phyloP scores from a whole-genome alignment of 148 eudicot genomes.

The Amaranthus cruentus region DNA sequence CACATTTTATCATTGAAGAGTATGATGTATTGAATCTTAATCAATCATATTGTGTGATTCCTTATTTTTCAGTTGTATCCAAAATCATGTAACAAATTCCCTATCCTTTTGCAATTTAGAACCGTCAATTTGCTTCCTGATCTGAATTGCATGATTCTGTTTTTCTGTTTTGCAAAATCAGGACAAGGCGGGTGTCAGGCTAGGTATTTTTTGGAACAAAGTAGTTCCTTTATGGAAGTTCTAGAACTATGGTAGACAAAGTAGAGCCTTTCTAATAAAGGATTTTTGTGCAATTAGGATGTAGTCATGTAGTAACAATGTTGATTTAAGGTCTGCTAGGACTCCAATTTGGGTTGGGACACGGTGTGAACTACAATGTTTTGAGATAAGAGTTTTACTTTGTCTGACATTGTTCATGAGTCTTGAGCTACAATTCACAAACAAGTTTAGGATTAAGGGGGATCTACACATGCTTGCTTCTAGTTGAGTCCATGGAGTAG shows the following conservation, averaged over 20 bases:
- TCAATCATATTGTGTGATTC: not conserved
- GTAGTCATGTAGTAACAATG: too few species aligned
- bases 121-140: not conserved
- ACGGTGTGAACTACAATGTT: not conserved
- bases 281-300: too few species aligned
- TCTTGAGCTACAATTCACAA: not conserved
- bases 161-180: not conserved
- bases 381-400: not conserved
- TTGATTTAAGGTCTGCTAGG: not conserved
- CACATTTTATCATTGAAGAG: not conserved
- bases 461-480: not conserved
- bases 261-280: too few species aligned
- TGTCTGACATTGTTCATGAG: not conserved
- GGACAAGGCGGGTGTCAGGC: not conserved
- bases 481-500: too few species aligned
- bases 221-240: not conserved
- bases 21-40: not conserved
- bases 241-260: not conserved
- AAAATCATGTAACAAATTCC: not conserved
- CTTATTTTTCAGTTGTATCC: not conserved
- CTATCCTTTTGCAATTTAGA: not conserved
- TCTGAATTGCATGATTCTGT: not conserved
- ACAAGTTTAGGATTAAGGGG: not conserved
- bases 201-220: not conserved
- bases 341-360: not conserved